A percentile compares a stretch with the other conserved stretches of the same genome.
phyloP scores from a whole-genome alignment of 2,329 filamentous ascomycete genomes.

The Colletotrichum costaricense region DNA sequence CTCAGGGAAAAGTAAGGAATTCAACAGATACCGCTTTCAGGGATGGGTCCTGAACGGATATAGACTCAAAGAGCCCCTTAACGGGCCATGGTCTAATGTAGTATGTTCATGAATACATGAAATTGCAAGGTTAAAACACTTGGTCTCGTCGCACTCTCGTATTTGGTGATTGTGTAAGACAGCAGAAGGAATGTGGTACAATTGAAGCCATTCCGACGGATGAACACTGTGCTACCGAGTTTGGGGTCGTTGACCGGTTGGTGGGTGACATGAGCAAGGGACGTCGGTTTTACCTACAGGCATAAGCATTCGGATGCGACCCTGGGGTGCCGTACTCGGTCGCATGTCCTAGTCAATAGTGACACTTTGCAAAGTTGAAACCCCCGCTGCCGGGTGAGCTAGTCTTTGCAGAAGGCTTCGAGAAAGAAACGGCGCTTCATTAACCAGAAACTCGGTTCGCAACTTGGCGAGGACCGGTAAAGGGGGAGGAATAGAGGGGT shows the following conservation, averaged over 20 bases:
- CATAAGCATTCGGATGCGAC: not conserved
- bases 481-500: not conserved
- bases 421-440: not conserved
- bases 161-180: not conserved
- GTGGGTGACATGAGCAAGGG: not conserved
- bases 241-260: not conserved
- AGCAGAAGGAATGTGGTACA: not conserved
- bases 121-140: conserved; percentile 20
- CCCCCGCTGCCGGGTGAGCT: not conserved
- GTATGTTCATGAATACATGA: conserved; percentile 35
- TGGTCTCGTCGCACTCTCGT: not conserved
- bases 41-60: conserved; percentile 25
- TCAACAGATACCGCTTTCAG: conserved; percentile 38
- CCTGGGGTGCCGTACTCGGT: not conserved
- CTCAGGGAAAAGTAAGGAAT: conserved; percentile 37
- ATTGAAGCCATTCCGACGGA: not conserved
- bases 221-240: not conserved
- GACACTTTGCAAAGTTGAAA: not conserved
- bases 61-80: conserved; percentile 37
- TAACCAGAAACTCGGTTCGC: conserved; percentile 9
- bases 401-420: not conserved
- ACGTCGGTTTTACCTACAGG: not conserved
- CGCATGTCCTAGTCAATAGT: not conserved
- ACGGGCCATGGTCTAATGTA: conserved; percentile 35
- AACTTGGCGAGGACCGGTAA: not conserved